Percentiles rank a stretch among this genome's conserved stretches.
These are phyloP conservation scores for Pseudogymnoascus sp. DNA, from an alignment of 2,329 filamentous ascomycete species.

Conservation along the genomic window DNA sequence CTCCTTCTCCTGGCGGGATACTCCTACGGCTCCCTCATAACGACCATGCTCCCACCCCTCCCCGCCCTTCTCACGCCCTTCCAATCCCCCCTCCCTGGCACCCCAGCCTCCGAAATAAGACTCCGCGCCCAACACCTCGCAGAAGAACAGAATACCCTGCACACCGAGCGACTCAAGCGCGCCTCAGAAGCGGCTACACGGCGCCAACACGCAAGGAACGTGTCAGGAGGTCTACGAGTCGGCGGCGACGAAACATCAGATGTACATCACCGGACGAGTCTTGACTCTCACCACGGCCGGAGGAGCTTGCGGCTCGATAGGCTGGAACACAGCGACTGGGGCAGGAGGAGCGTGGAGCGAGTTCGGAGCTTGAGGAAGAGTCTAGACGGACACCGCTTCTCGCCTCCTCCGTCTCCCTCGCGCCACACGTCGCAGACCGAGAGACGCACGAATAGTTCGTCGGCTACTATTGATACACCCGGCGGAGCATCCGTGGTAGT, in stretches of 20 bases:
- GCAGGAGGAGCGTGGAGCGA: constrained; percentile 37
- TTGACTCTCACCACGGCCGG: constrained; percentile 29
- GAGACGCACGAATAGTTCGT: constrained; percentile 27
- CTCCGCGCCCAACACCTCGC: constrained; percentile 64
- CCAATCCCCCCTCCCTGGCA: constrained; percentile 43
- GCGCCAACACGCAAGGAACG: constrained; percentile 20
- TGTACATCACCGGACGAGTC: constrained; percentile 32
- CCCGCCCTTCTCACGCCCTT: constrained; percentile 54
- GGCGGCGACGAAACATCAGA: constrained; percentile 26
- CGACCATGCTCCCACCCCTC: constrained; percentile 61
- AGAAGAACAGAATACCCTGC: constrained; percentile 46
- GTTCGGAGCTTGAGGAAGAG: constrained; percentile 29
- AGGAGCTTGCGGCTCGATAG: neutral
- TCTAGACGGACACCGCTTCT: constrained; percentile 17
- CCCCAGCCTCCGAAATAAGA: constrained; percentile 61
- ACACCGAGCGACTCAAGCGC: constrained; percentile 2
- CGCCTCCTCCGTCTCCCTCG: constrained; percentile 19
- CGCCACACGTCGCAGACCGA: constrained; percentile 29
- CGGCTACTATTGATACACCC: constrained; percentile 11
- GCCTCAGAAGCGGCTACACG: constrained; percentile 14
- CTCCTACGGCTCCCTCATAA: constrained; percentile 83
- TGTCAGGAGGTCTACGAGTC: constrained; percentile 24
- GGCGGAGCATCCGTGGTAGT: constrained; percentile 15
- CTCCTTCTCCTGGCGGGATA: constrained; percentile 68
- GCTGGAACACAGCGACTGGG: constrained; percentile 21